Base-by-base conservation (phyloP, 2,329 filamentous ascomycete genomes). In the Geosmithia putterillii region DNA sequence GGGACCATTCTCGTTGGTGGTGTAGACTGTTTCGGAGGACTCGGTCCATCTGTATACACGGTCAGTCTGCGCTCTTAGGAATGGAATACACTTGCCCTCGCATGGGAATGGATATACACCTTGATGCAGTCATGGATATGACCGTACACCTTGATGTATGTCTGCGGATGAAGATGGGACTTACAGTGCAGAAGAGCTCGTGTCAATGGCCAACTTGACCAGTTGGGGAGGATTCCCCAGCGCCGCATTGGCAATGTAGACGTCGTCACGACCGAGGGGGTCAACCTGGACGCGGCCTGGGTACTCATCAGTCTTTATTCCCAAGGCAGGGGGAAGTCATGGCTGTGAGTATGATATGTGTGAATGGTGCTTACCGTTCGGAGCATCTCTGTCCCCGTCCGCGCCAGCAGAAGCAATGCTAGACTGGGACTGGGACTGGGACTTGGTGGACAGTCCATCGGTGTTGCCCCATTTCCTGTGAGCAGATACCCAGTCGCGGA, bases 161-260 rank as follows among this genome's bases (percentile, higher is more conserved):
- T n/a, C n/a, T n/a, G n/a, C 10, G 10, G 10, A 14, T 9, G 3
- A 32, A 32, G 28, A 7, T 4, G 28, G 28, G 10, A 39, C 82
- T 74, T 73, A 92, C 81, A 73, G 59, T 46, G 76, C 73, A 9
- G 67, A 62, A 7, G 73, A 76, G 10, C 72, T 73, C 2, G 71
- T 75, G 49, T 75, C 72, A 20, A 75, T 50, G n/a, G 71, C 64
- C 37, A 75, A 52, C 40, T 64, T 66, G 37, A 74, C 44, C 6
- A 53, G 57, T 47, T 75, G 71, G 1, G 67, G 61, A 0, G 71
- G 71, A 14, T 59, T 68, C 9, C 71, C 71, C 40, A 75, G 53
- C 41, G 63, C 53, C 21, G 71, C 51, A 22, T 70, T 62, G 23
- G 64, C 59, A 21, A 69, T 54, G 55, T 62, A 71, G 43, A 66